phyloP scores from a whole-genome alignment of 2,329 filamentous ascomycete species.

The Tolypocladium endophyticum region DNA sequence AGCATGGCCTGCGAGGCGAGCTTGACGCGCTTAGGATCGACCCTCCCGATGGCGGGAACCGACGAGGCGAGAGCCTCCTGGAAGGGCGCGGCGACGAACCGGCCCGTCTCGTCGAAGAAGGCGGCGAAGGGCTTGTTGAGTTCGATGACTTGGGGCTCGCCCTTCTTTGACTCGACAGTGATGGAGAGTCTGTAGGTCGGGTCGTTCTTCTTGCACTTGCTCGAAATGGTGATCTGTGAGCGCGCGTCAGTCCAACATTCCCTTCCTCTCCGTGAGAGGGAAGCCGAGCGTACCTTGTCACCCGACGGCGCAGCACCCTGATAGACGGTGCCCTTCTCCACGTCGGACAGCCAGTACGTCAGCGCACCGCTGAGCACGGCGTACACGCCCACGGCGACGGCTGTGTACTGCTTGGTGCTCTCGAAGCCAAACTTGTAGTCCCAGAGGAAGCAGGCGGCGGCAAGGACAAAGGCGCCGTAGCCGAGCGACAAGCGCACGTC shows the following conservation, averaged over 20 bases:
- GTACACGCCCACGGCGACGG: slow-evolving; percentile 70
- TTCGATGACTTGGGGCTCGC: slow-evolving; percentile 33
- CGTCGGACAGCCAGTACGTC: slow-evolving; percentile 73
- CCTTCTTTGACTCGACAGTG: slow-evolving; percentile 32
- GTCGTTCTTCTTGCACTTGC: slow-evolving; percentile 65
- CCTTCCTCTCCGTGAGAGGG: neutral
- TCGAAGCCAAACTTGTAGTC: slow-evolving; percentile 92
- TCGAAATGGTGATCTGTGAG: slow-evolving; percentile 59
- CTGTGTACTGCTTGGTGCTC: slow-evolving; percentile 69
- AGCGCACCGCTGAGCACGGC: slow-evolving; percentile 66
- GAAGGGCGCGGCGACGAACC: slow-evolving; percentile 65
- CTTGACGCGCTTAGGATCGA: slow-evolving; percentile 50
- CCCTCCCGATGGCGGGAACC: slow-evolving; percentile 53
- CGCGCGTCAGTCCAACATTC: neutral
- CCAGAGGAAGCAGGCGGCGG: slow-evolving; percentile 75
- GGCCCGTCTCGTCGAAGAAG: slow-evolving; percentile 67
- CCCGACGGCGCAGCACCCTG: slow-evolving; percentile 58
- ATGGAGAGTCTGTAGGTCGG: slow-evolving; percentile 72
- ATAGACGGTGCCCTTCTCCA: slow-evolving; percentile 77
- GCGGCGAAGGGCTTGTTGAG: slow-evolving; percentile 56
- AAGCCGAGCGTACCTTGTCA: slow-evolving; percentile 42
- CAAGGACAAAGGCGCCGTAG: slow-evolving; percentile 70
- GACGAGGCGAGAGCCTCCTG: slow-evolving; percentile 66
- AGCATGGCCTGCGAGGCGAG: slow-evolving; percentile 24
- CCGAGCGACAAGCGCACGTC: slow-evolving; percentile 78